These are phyloP conservation scores for Stephania japonica DNA, from an alignment of 164 flowering plant species.

Conservation along the genomic window DNA sequence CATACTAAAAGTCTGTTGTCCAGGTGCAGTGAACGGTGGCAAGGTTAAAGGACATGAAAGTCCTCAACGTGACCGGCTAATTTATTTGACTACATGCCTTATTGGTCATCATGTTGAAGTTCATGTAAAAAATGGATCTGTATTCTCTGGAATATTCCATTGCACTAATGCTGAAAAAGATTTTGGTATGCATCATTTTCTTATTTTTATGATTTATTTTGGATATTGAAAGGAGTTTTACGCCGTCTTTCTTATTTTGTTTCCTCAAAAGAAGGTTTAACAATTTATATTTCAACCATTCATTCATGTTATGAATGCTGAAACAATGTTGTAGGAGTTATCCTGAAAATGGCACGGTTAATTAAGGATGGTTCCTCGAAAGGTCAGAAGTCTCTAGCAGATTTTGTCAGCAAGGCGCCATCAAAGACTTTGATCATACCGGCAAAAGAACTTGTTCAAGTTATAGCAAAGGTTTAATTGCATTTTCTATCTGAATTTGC, in stretches of 20 bases:
- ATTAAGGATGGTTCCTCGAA: conserved; percentile 50
- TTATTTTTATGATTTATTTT: neutral
- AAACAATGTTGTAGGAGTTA: conserved; percentile 43
- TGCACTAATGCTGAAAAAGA: conserved; percentile 67
- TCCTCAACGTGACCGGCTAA: conserved; percentile 64
- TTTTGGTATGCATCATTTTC: conserved; percentile 54
- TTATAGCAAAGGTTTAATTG: conserved; percentile 69
- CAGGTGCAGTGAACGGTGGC: conserved; percentile 37
- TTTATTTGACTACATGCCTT: conserved; percentile 66
- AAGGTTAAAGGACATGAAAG: conserved; percentile 42
- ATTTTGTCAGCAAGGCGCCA: conserved; percentile 49
- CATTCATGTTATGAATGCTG: neutral
- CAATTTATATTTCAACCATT: neutral
- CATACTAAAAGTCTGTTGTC: conserved; percentile 12
- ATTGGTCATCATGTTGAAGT: conserved; percentile 92
- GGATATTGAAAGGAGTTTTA: neutral
- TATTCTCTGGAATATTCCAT: conserved; percentile 80
- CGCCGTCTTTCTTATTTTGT: neutral
- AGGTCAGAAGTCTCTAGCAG: conserved; percentile 45
- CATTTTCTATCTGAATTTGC: conserved; percentile 5
- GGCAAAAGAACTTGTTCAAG: conserved; percentile 80
- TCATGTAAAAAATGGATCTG: conserved; percentile 83
- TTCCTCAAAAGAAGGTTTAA: neutral
- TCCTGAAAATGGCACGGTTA: conserved; percentile 81
- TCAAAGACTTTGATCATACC: conserved; percentile 74